These are phyloP conservation scores for Medicago lupulina DNA, from an alignment of 306 rosid genomes.

Conservation along the genomic window DNA sequence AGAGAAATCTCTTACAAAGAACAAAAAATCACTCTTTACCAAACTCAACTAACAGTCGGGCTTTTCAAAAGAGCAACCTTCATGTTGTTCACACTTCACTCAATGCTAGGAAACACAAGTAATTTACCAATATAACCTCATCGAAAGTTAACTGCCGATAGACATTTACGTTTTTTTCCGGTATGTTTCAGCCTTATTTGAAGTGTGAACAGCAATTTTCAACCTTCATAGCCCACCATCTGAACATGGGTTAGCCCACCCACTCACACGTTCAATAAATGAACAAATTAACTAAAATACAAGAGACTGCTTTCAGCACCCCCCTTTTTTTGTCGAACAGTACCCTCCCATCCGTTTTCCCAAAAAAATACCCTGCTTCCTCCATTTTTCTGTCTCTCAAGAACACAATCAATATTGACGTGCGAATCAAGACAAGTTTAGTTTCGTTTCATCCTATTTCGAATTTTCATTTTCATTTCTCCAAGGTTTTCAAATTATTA, in stretches of 20 bases:
- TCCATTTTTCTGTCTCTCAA: not conserved
- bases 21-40: too few relatives aligned
- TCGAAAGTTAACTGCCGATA: too few relatives aligned
- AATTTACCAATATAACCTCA: too few relatives aligned
- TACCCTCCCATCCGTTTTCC: not conserved
- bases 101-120: too few relatives aligned
- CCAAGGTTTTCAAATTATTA: not conserved
- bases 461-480: not conserved
- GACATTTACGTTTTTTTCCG: too few relatives aligned
- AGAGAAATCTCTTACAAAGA: too few relatives aligned
- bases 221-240: not conserved
- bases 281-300: too few relatives aligned
- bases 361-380: not conserved
- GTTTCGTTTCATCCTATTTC: not conserved
- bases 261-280: not conserved
- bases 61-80: too few relatives aligned
- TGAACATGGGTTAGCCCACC: not conserved
- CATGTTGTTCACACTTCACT: too few relatives aligned
- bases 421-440: not conserved
- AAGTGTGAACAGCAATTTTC: too few relatives aligned
- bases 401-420: not conserved
- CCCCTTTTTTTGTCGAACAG: not conserved
- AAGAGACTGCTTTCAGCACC: not conserved
- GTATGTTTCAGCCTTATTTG: too few relatives aligned
- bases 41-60: too few relatives aligned